Base-by-base conservation (phyloP, 805 yeast genomes). In the Candida methanosorbosa region DNA sequence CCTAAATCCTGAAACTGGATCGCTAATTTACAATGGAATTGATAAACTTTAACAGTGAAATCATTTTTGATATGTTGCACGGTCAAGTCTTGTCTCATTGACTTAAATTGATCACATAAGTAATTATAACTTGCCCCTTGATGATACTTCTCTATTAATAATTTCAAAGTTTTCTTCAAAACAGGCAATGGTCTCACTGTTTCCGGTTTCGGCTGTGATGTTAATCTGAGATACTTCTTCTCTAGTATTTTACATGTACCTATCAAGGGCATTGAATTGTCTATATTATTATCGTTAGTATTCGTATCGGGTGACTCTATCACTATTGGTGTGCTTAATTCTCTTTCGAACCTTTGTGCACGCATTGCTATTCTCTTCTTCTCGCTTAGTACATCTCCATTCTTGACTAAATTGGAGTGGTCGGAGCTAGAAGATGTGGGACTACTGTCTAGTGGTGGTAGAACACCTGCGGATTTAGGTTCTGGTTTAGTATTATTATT, bases 121-220 rank as follows among this genome's bases (percentile, higher is more conserved):
- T 90, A 90, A 26, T 78, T 67, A 52, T 92, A 92, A 32, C 69
- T 66, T 15, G 69, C 70, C 29, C 62, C 65, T n/a, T 64, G 59
- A 39, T 54, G 41, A 44, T 75, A 78, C 48, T 78, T 80, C 9
- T 59, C 50, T 41, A 73, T 56, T 7, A 90, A 66, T 31, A 66
- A 53, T 17, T 63, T 62, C 29, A 80, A 59, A 3, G 95, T 69
- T 45, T 71, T 66, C 39, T 70, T 66, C 37, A 90, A 58, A 1
- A 86, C 64, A 1, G 49, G 53, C 29, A 73, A 61, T 0, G 97
- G 97, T 31, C 98, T 67, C 2, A 90, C 96, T 19, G 68, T 60
- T 2, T 73, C 70, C 0, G 97, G 96, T 42, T 84, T 83, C 0
- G 97, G 96, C 34, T 80, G 95, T 2, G 95, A 83, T 0, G 98